Percentiles rank a stretch among this genome's conserved stretches.
These are phyloP conservation scores for Elymus sibiricus DNA, from an alignment of 176 grass and related monocot genomes.

Conservation along the genomic window DNA sequence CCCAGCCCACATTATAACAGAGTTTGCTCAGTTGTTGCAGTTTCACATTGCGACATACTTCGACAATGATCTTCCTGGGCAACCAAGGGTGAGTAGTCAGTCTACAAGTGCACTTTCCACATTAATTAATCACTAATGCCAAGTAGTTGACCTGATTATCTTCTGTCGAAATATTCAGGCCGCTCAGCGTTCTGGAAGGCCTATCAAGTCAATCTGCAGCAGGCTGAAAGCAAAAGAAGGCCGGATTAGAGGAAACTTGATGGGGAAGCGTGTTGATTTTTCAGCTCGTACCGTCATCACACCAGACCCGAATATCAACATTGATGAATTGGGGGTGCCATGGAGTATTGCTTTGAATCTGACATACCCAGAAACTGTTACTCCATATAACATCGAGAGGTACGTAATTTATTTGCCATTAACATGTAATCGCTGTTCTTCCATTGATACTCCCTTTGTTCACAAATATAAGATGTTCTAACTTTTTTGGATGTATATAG, in stretches of 20 bases:
- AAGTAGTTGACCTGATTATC: not conserved
- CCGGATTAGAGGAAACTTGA: conserved; percentile 95
- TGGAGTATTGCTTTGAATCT: conserved; percentile 99
- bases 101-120: not conserved
- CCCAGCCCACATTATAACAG: conserved; percentile 94
- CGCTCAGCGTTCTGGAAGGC: conserved; percentile 88
- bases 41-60: conserved; percentile 99
- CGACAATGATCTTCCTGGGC: conserved; percentile 95
- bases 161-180: conserved; percentile 49
- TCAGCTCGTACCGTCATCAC: conserved; percentile 94
- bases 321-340: conserved; percentile 91
- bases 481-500: too few species aligned
- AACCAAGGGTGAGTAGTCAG: conserved; percentile 57
- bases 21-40: conserved; percentile 95
- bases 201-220: conserved; percentile 98
- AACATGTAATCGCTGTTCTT: not conserved
- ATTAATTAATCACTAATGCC: not conserved
- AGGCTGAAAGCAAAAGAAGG: conserved; percentile 97
- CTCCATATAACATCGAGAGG: conserved; percentile 98
- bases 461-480: too few species aligned
- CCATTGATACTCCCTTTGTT: not conserved
- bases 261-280: conserved; percentile 98
- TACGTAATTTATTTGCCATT: conserved; percentile 19
- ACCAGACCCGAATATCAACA: conserved; percentile 93
- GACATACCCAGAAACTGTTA: conserved; percentile 96